Evolutionary conservation across 1,284 basidiomycete species (phyloP).

Genomic region (Microbotryum scabiosae): DNA sequence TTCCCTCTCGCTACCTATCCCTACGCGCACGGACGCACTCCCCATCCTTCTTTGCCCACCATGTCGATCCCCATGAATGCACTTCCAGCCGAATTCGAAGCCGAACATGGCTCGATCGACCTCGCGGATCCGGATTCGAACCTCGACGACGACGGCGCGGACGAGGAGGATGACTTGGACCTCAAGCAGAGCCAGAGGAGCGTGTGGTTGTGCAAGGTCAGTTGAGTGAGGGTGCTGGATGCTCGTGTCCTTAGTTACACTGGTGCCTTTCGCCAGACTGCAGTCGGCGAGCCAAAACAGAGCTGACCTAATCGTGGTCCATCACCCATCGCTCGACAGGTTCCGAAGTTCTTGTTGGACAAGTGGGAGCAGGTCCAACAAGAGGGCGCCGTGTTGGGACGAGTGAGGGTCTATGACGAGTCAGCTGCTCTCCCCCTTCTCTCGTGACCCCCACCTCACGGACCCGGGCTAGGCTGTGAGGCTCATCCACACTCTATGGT

Average conservation of each 20-base stretch:
- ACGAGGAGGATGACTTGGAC: constrained; percentile 25
- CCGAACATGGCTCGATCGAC: constrained; percentile 28
- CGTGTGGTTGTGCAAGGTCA: constrained; percentile 30
- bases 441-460: too few relatives aligned
- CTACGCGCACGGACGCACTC: too few relatives aligned
- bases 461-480: not conserved
- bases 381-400: constrained; percentile 44
- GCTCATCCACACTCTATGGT: not conserved
- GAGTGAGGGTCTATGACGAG: constrained; percentile 46
- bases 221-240: not conserved
- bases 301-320: not conserved
- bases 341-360: constrained; percentile 47
- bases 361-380: constrained; percentile 45
- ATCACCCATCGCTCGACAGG: constrained; percentile 27
- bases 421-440: constrained; percentile 3
- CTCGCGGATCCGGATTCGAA: constrained; percentile 9
- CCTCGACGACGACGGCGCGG: constrained; percentile 14
- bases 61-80: constrained; percentile 25
- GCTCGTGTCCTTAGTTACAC: not conserved
- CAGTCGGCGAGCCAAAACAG: not conserved
- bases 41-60: not conserved
- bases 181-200: not conserved
- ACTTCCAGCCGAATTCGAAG: constrained; percentile 27
- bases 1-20: too few relatives aligned
- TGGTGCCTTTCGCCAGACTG: not conserved